Evolutionary conservation across 306 rosid genomes (phyloP), one percentile per base, ranked within the genome.

Genomic region (Trifolium pratense): DNA sequence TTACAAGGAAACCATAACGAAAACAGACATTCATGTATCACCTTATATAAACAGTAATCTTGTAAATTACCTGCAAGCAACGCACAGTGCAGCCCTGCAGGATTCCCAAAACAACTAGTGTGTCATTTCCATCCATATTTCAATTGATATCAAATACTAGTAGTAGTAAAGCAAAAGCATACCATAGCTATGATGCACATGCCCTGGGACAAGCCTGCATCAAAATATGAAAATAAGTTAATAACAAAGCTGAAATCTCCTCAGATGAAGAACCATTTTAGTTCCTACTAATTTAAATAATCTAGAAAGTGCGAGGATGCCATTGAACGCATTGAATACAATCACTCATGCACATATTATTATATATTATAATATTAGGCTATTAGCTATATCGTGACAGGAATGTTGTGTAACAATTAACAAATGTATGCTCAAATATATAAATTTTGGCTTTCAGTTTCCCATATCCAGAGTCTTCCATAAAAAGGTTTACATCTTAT

Each of bases 81-180:
- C 0, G 98, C 98, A 80, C 98, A 94, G 74, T 94, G 96, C 77
- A 94, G 81, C 48, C 98, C 98, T 94, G 92, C 87, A 73, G 43
- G 80, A 75, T 62, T 74, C 21, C 76, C 52, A 51, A 83, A 84
- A 26, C n/a, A 49, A 69, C 4, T 3, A n/a, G n/a, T 21, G 17
- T 12, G 79, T 68, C 42, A 73, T 39, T 81, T 70, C 74, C 63
- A 49, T 63, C 66, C 77, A 70, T 20, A 58, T 62, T 74, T 75
- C 63, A 66, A 57, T 36, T 65, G 58, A 72, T 69, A 73, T 21
- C 48, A 53, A 32, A 68, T 55, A 74, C 42, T 66, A 68, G 70
- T 55, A 74, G 37, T 66, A 68, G 70, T 10, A 79, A 43, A 75
- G 70, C 52, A 71, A 81, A 79, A 64, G 46, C 84, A 75, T 75